phyloP scores from a whole-genome alignment of 768 basidiomycete genomes.

The Pisolithus microcarpus region DNA sequence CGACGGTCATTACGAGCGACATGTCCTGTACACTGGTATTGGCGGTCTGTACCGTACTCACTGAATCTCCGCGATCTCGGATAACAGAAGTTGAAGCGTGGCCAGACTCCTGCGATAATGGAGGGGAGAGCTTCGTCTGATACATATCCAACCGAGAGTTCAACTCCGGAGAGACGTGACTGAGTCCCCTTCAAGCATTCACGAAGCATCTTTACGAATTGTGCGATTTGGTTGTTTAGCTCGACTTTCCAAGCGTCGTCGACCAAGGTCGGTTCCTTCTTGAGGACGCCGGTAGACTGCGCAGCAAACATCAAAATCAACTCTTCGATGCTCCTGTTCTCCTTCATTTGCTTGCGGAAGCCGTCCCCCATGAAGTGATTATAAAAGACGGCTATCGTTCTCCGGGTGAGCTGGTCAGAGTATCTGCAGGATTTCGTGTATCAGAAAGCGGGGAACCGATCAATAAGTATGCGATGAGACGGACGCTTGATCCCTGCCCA shows the following conservation, averaged over 20 bases:
- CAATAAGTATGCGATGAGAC: constrained; percentile 24
- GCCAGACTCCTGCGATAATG: constrained; percentile 54
- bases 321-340: constrained; percentile 95
- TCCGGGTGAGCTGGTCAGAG: constrained; percentile 81
- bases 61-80: constrained; percentile 47
- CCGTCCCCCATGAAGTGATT: constrained; percentile 79
- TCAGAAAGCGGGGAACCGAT: constrained; percentile 4
- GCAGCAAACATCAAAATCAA: constrained; percentile 95
- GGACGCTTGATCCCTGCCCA: constrained; percentile 86
- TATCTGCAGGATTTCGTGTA: constrained; percentile 43
- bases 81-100: constrained; percentile 58
- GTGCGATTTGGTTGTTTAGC: constrained; percentile 84
- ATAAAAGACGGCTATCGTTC: constrained; percentile 90
- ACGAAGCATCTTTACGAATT: constrained; percentile 79
- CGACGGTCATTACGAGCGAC: constrained; percentile 65
- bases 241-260: constrained; percentile 91
- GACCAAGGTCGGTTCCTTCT: constrained; percentile 79
- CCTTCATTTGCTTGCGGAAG: constrained; percentile 88
- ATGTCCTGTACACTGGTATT: constrained; percentile 60
- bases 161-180: constrained; percentile 80
- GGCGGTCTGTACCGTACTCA: constrained; percentile 30
- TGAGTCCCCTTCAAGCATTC: constrained; percentile 68
- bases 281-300: constrained; percentile 77
- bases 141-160: constrained; percentile 78
- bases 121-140: constrained; percentile 67